Conservation (phyloP, 768 basidiomycete genomes). For the Galerina sulciceps region DNA sequence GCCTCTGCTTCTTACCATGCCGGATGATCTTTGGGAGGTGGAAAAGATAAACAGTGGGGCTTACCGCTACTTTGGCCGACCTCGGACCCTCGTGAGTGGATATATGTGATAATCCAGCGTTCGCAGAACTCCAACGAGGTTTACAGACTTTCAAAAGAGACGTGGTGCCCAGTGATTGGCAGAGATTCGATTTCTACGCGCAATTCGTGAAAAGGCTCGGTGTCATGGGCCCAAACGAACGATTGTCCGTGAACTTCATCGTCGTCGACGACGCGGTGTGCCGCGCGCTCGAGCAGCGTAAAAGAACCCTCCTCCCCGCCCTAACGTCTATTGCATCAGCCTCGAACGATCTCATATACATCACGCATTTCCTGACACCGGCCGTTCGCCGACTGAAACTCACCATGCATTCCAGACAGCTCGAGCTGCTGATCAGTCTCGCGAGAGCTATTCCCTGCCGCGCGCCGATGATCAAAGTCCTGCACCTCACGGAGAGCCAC, state of each 20-base stretch:
- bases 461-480: background rate
- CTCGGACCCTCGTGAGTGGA: background rate
- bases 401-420: background rate
- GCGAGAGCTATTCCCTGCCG: background rate
- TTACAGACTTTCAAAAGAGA: conserved; percentile 12
- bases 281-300: background rate
- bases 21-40: conserved; percentile 11
- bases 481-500: background rate
- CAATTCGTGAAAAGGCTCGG: conserved; percentile 8
- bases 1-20: conserved; percentile 16
- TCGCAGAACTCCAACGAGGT: background rate
- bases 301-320: background rate
- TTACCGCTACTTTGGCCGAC: background rate
- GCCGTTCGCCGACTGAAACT: background rate
- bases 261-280: background rate
- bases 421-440: background rate
- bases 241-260: background rate
- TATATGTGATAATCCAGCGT: background rate
- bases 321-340: background rate
- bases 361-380: background rate
- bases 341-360: background rate
- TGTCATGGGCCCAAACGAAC: background rate
- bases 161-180: conserved; percentile 4
- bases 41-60: background rate
- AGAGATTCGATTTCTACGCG: conserved; percentile 13